Evolutionary conservation across 2,329 filamentous ascomycete genomes (phyloP).

Genomic region (Didymella pomorum): DNA sequence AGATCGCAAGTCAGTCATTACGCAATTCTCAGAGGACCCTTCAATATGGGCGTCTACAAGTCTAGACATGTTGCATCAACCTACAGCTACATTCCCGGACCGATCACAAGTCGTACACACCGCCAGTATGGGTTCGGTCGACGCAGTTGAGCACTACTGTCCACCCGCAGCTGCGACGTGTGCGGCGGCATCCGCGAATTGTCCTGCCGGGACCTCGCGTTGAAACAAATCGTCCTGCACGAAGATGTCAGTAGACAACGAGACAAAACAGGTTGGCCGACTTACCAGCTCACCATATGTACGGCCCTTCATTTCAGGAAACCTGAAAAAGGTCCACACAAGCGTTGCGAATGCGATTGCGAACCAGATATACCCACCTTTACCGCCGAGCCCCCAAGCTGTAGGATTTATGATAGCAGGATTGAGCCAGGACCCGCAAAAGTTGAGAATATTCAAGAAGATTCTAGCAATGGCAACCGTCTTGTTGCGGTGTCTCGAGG

Average conservation of each 20-base stretch:
- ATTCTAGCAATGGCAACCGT: conserved; percentile 75
- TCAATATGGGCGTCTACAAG: not conserved
- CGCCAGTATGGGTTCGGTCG: not conserved
- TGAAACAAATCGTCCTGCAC: conserved; percentile 12
- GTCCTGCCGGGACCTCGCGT: conserved; percentile 10
- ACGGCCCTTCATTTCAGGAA: conserved; percentile 78
- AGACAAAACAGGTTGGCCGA: not conserved
- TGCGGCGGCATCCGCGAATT: conserved; percentile 8
- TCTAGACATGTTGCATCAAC: not conserved
- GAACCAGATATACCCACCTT: conserved; percentile 79
- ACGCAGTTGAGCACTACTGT: not conserved
- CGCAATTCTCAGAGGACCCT: not conserved
- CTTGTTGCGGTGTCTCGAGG: conserved; percentile 83
- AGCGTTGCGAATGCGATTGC: conserved; percentile 78
- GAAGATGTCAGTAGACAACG: not conserved
- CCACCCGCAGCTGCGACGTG: conserved; percentile 12
- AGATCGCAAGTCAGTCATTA: not conserved
- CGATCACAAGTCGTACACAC: not conserved
- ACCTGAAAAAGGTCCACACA: conserved; percentile 77
- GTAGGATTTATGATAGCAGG: conserved; percentile 58
- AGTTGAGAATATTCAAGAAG: conserved; percentile 67
- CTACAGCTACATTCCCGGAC: not conserved
- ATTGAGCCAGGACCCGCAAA: conserved; percentile 60
- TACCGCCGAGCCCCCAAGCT: conserved; percentile 82
- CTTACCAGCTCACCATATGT: conserved; percentile 73